Base-by-base conservation (phyloP, 2,329 filamentous ascomycete species). In the Rosellinia necatrix region DNA sequence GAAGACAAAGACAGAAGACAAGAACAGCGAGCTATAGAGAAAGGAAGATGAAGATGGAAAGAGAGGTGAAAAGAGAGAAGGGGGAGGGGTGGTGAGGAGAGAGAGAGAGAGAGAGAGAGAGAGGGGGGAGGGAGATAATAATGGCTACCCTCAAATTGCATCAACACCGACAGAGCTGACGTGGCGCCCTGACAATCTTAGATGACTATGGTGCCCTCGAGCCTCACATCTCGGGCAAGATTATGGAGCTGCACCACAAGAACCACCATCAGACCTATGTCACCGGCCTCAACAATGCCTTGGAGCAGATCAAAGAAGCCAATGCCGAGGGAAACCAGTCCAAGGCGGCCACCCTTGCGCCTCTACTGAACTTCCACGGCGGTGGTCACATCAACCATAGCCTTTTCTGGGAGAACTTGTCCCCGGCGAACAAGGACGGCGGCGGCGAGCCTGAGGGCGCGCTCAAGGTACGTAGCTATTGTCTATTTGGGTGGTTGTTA, bases 151-250 rank as follows among this genome's bases (percentile, higher is more conserved):
- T n/a, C n/a, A n/a, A n/a, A n/a, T n/a, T n/a, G n/a, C n/a, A n/a
- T n/a, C n/a, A n/a, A n/a, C n/a, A n/a, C n/a, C 27, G n/a, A 15
- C n/a, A 25, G 4, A 17, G 19, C 52, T 56, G 30, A 46, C 44
- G 15, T 40, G 27, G 13, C 49, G 6, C 25, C 12, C 32, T n/a
- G 17, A 35, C 10, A 3, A 19, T 34, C 46, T 42, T 64, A 96
- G 93, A 97, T 74, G 94, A 97, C 82, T 99, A 97, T 76, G 91
- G 89, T 72, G 94, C 92, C 49, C 91, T 99, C 68, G 94, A 99
- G 79, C 85, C 85, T 47, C 71, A 81, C 61, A 79, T 92, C 76
- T 89, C 86, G 46, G 88, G 87, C 74, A 85, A 90, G 75, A 92
- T 92, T 78, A 92, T 92, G 89, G 88, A 91, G 76, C 81, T 91